phyloP scores from a whole-genome alignment of 495 filamentous ascomycete genomes.

The Aspergillus saccharolyticus region DNA sequence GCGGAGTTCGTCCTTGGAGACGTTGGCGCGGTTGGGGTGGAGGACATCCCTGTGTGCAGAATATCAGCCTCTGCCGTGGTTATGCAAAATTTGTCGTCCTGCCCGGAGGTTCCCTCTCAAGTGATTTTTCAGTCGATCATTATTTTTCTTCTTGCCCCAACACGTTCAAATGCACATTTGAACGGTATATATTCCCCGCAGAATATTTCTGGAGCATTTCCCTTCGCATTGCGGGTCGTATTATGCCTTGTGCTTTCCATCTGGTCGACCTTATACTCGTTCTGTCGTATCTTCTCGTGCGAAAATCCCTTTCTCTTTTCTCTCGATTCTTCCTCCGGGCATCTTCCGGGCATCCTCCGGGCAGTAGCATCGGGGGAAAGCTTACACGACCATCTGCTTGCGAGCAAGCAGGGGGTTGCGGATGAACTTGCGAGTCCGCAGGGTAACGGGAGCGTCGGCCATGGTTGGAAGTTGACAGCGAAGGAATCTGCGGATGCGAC shows the following conservation, averaged over 20 bases:
- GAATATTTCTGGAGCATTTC: not conserved
- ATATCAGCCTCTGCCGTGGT: slow-evolving; percentile 15
- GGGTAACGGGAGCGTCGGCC: slow-evolving; percentile 87
- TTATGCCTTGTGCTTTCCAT: not conserved
- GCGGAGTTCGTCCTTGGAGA: slow-evolving; percentile 98
- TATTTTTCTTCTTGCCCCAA: slow-evolving; percentile 13
- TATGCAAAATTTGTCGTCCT: not conserved
- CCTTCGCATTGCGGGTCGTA: too few relatives aligned
- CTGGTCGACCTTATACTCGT: not conserved
- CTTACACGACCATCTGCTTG: slow-evolving; percentile 99
- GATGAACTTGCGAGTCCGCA: slow-evolving; percentile 99
- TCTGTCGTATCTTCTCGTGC: not conserved
- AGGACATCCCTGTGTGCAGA: slow-evolving; percentile 78
- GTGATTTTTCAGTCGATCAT: slow-evolving; percentile 5
- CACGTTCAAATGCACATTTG: not conserved
- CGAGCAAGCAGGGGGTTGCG: slow-evolving; percentile 96
- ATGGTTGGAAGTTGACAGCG: slow-evolving; percentile 56
- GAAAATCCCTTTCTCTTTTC: too few relatives aligned
- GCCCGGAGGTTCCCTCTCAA: not conserved
- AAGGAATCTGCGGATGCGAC: slow-evolving; percentile 16
- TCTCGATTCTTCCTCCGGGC: not conserved
- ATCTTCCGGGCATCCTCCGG: not conserved
- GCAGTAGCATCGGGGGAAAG: slow-evolving; percentile 12
- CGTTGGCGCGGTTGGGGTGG: slow-evolving; percentile 96
- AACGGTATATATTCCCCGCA: not conserved